Evolutionary conservation across 305 asterid genomes (phyloP).

Genomic region (Euphrasia arctica): DNA sequence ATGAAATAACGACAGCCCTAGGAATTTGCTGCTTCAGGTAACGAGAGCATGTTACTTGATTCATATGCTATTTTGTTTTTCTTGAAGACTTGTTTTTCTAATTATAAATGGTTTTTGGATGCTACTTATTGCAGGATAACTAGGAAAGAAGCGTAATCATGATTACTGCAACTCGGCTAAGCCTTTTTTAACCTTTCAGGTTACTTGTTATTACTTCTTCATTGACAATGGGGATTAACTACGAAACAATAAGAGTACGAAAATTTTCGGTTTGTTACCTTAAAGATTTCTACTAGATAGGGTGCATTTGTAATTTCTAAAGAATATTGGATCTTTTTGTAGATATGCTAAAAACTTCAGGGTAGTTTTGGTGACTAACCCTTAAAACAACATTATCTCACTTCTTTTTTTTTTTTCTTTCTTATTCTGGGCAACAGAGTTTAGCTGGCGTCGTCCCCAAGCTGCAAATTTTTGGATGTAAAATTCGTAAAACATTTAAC

Average conservation of each 20-base stretch:
- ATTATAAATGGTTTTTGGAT: slow-evolving; percentile 8
- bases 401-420: background rate
- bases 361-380: background rate
- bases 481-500: background rate
- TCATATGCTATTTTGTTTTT: background rate
- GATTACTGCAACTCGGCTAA: background rate
- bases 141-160: slow-evolving; percentile 78
- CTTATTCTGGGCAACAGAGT: background rate
- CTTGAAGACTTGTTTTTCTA: background rate
- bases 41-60: slow-evolving; percentile 8
- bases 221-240: no score
- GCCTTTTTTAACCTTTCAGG: slow-evolving; percentile 19
- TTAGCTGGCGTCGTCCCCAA: background rate
- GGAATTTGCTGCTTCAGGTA: slow-evolving; percentile 94
- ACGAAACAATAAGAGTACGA: no score
- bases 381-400: background rate
- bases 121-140: slow-evolving; percentile 66
- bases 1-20: slow-evolving; percentile 84
- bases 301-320: background rate
- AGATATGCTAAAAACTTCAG: background rate
- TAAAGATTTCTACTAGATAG: background rate
- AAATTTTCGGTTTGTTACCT: no score
- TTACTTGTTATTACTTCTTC: slow-evolving; percentile 9
- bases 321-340: background rate
- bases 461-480: background rate